These are phyloP conservation scores for Xylaria bambusicola DNA, from an alignment of 495 filamentous ascomycete genomes.

Conservation along the genomic window DNA sequence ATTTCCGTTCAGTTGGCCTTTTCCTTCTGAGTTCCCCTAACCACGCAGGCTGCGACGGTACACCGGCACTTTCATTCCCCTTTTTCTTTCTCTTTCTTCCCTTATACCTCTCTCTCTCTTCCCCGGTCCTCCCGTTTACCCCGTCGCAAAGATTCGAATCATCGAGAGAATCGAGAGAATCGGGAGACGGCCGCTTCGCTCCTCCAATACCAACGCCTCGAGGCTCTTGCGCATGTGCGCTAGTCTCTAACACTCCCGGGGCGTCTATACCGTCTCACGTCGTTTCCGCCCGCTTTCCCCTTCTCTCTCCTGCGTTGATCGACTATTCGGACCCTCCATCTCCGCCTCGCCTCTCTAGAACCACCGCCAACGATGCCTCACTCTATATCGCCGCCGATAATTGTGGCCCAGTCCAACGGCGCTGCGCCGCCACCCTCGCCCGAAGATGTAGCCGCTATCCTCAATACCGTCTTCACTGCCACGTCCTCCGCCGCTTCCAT, in stretches of 20 bases:
- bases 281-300: background rate
- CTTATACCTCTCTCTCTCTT: no score
- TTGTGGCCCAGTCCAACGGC: constrained; percentile 39
- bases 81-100: constrained; percentile 1
- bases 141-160: no score
- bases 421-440: constrained; percentile 60
- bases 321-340: background rate
- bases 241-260: background rate
- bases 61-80: background rate
- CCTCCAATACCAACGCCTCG: constrained; percentile 5
- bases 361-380: constrained; percentile 31
- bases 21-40: background rate
- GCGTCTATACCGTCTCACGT: background rate
- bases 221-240: constrained; percentile 11
- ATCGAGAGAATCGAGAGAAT: constrained; percentile 2
- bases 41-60: no score
- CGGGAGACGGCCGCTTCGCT: constrained; percentile 4
- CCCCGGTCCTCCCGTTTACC: no score
- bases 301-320: background rate
- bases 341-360: background rate
- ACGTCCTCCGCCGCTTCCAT: constrained; percentile 84
- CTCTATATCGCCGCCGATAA: constrained; percentile 42
- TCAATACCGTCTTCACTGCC: constrained; percentile 75
- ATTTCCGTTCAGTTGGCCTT: constrained; percentile 6
- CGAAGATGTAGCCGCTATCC: constrained; percentile 71